Conservation (phyloP, 2,329 filamentous ascomycete species). For the Cladosporium colombiae region DNA sequence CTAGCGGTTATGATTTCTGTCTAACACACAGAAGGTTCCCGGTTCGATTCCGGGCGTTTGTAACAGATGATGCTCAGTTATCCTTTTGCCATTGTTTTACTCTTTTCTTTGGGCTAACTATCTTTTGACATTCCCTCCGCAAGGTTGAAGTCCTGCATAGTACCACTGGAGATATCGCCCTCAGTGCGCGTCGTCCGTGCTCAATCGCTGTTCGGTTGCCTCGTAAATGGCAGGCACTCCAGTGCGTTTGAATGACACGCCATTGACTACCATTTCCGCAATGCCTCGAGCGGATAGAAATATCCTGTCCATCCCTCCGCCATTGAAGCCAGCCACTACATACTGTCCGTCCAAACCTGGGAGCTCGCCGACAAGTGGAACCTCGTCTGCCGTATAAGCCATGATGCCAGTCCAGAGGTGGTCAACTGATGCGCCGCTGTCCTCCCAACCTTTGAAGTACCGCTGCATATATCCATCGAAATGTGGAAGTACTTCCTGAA, state of each 20-base stretch:
- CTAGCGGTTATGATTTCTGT: slow-evolving; percentile 9
- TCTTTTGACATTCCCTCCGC: too few relatives aligned
- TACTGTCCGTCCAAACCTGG: slow-evolving; percentile 47
- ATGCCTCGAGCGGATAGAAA: slow-evolving; percentile 30
- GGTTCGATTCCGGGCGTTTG: too few relatives aligned
- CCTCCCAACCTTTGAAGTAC: slow-evolving; percentile 53
- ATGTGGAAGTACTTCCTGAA: slow-evolving; percentile 46
- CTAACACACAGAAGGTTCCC: too few relatives aligned
- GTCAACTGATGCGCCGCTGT: slow-evolving; percentile 41
- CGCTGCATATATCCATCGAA: slow-evolving; percentile 54
- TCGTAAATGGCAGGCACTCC: neutral
- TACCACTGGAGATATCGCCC: too few relatives aligned
- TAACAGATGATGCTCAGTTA: too few relatives aligned
- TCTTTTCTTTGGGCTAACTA: too few relatives aligned
- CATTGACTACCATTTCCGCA: neutral
- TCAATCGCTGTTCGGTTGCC: neutral
- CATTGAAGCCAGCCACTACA: slow-evolving; percentile 53
- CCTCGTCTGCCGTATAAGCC: slow-evolving; percentile 34
- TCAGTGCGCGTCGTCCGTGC: neutral
- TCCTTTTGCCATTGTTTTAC: too few relatives aligned
- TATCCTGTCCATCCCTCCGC: slow-evolving; percentile 51
- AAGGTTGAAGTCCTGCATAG: too few relatives aligned
- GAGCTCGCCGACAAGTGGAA: slow-evolving; percentile 49
- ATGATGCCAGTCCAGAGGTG: slow-evolving; percentile 45
- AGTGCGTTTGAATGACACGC: neutral